These are phyloP conservation scores for Phellopilus nigrolimitatus DNA, from an alignment of 1,284 basidiomycete species.

Conservation along the genomic window DNA sequence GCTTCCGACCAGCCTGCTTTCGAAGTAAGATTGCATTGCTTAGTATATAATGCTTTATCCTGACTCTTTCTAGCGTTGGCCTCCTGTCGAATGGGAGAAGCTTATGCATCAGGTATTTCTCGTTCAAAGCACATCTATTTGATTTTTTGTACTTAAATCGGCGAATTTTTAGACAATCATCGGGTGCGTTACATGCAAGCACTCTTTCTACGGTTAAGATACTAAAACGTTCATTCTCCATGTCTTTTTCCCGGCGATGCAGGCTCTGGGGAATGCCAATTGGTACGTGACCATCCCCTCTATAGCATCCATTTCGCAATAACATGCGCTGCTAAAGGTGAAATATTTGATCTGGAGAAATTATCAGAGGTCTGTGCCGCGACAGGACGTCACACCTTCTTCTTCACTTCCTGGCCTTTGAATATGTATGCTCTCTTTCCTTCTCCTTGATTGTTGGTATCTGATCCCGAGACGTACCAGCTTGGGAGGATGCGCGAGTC, in stretches of 20 bases:
- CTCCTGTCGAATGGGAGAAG: slow-evolving; percentile 38
- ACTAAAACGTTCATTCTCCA: too few relatives aligned
- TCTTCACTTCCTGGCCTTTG: slow-evolving; percentile 70
- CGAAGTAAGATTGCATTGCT: slow-evolving; percentile 42
- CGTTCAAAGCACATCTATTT: background rate
- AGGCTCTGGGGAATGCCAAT: slow-evolving; percentile 72
- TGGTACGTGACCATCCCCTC: slow-evolving; percentile 32
- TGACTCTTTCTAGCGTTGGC: slow-evolving; percentile 49
- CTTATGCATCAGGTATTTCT: slow-evolving; percentile 53
- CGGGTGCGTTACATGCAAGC: slow-evolving; percentile 34
- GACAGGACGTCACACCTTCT: slow-evolving; percentile 61
- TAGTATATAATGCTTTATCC: background rate
- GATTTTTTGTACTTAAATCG: background rate
- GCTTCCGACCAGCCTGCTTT: slow-evolving; percentile 71
- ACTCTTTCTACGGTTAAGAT: background rate
- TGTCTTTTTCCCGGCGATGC: background rate
- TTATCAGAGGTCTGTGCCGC: slow-evolving; percentile 52
- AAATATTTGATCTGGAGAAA: slow-evolving; percentile 66
- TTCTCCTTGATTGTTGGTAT: background rate
- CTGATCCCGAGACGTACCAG: slow-evolving; percentile 28
- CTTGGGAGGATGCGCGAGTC: slow-evolving; percentile 61
- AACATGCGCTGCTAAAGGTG: slow-evolving; percentile 38
- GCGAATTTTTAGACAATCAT: slow-evolving; percentile 46
- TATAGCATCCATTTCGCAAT: slow-evolving; percentile 4
- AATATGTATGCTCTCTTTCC: slow-evolving; percentile 46